Evolutionary conservation across 768 basidiomycete genomes (phyloP), one percentile per base, ranked within the genome.

Genomic region (Suillus occidentalis): DNA sequence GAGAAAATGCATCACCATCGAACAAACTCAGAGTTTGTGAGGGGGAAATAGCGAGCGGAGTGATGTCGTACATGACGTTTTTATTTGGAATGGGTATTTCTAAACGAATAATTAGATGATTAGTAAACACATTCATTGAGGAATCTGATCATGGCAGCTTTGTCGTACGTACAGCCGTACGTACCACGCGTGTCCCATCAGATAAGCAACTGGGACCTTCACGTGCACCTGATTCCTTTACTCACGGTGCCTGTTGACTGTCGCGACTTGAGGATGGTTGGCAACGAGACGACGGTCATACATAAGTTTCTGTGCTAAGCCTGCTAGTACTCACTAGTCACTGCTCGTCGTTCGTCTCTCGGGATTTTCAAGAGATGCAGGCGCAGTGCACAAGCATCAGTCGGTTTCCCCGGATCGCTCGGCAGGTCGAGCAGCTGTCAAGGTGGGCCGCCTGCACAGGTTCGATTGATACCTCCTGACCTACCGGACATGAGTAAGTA

Each of bases 1-100:
- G 34, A 56, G 37, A 56, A 70, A 53, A 20, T 53, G 61, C 73
- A 73, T 75, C 61, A 28, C 37, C 1, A 57, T 45, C 6, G 39
- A 58, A 5, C 8, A 64, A 39, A 16, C 25, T 3, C 9, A 28
- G 47, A 49, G 4, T 52, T n/a, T 22, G 22, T 39, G 56, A 39
- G 13, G 37, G 36, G 36, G 22, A 37, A 57, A 57, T 28, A 18
- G 22, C 4, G 14, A 37, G 14, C 25, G 14, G 4, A 8, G 8
- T 52, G 50, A 7, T 16, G n/a, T 28, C 14, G 50, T 49, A 25
- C 50, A 18, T 50, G 13, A 1, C 22, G 8, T n/a, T 22, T 39
- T 14, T 37, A 39, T 57, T 37, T 53, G 42, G 1, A 31, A 60
- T 10, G 43, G 8, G 20, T 53, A 45, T 13, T 10, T 6, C 39